Conservation (phyloP, 306 rosid species). For the Nissolia schottii region DNA sequence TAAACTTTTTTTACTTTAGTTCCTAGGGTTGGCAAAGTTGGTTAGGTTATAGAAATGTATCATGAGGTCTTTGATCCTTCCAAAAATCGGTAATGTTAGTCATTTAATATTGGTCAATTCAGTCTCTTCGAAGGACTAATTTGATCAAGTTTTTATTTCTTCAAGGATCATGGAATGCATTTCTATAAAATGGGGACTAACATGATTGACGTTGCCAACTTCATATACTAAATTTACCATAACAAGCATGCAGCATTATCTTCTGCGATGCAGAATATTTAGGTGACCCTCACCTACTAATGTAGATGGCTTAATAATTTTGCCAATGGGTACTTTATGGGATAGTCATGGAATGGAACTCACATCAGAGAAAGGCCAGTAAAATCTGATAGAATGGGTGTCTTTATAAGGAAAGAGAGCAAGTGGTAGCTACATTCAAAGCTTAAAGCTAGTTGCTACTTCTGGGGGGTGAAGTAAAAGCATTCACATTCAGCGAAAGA, state of each 20-base stretch:
- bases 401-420: background rate
- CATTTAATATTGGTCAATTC: too few relatives aligned
- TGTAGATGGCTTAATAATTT: background rate
- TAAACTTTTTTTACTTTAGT: too few relatives aligned
- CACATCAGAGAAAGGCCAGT: background rate
- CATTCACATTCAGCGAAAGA: background rate
- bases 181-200: too few relatives aligned
- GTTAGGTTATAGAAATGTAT: too few relatives aligned
- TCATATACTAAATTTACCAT: too few relatives aligned
- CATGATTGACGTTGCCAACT: too few relatives aligned
- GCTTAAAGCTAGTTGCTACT: slow-evolving; percentile 7
- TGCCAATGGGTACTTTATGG: background rate
- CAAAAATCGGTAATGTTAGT: too few relatives aligned
- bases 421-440: slow-evolving; percentile 16
- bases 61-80: too few relatives aligned
- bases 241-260: background rate
- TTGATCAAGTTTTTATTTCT: too few relatives aligned
- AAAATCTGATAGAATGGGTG: background rate
- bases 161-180: too few relatives aligned
- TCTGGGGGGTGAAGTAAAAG: background rate
- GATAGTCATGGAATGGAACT: background rate
- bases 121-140: too few relatives aligned
- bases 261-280: background rate
- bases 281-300: background rate
- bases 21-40: too few relatives aligned